Evolutionary conservation across 1,284 basidiomycete genomes (phyloP).

Genomic region (Sutorius eximius): DNA sequence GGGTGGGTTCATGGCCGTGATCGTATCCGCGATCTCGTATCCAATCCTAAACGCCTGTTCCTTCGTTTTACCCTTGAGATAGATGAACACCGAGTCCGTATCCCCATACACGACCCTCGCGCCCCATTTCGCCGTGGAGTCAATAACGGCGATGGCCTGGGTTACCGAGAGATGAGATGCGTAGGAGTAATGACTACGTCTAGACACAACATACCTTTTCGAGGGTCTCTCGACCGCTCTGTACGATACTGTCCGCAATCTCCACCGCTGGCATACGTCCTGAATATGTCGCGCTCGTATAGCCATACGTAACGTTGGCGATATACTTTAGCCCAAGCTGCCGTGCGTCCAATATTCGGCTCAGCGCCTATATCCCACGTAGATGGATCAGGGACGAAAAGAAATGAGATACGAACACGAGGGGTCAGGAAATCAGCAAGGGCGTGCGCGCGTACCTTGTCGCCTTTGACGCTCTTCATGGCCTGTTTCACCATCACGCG

Average conservation of each 20-base stretch:
- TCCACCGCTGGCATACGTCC: constrained; percentile 98
- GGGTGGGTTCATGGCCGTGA: constrained; percentile 85
- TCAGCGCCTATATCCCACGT: constrained; percentile 54
- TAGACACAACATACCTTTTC: constrained; percentile 77
- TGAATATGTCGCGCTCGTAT: constrained; percentile 90
- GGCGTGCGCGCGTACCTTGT: constrained; percentile 59
- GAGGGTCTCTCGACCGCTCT: constrained; percentile 92
- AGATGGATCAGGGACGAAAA: background rate
- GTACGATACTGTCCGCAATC: constrained; percentile 97
- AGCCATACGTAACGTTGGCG: constrained; percentile 92
- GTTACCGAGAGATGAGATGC: background rate
- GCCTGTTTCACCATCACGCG: constrained; percentile 96
- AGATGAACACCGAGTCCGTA: constrained; percentile 92
- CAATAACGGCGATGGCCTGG: constrained; percentile 83
- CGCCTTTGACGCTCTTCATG: constrained; percentile 76
- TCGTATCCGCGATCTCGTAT: constrained; percentile 84
- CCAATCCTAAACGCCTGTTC: constrained; percentile 94
- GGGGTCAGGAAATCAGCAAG: background rate
- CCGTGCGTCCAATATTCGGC: constrained; percentile 78
- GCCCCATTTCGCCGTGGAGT: constrained; percentile 80
- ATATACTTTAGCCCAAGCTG: constrained; percentile 88
- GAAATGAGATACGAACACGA: background rate
- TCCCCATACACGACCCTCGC: constrained; percentile 97
- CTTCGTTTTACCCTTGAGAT: constrained; percentile 85
- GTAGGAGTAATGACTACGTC: background rate